phyloP scores from a whole-genome alignment of 2,329 filamentous ascomycete species.

The Sporothrix pallida region DNA sequence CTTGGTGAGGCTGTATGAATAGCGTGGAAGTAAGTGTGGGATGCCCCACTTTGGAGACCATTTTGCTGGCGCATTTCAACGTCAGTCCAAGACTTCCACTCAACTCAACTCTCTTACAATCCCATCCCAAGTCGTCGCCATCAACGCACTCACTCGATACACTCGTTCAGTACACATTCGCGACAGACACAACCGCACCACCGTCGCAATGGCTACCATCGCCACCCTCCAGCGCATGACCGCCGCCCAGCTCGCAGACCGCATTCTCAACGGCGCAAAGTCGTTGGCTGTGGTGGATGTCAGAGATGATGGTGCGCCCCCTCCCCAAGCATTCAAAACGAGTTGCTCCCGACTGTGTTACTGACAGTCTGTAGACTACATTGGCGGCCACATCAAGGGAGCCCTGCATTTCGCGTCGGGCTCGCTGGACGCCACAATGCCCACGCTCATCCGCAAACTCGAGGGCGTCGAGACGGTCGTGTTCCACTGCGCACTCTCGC shows the following conservation, averaged over 20 bases:
- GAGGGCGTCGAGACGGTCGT: constrained; percentile 81
- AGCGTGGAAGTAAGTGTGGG: background rate
- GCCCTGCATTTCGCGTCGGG: constrained; percentile 76
- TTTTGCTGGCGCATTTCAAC: background rate
- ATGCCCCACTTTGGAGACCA: background rate
- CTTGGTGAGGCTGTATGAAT: background rate
- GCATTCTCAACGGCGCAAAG: constrained; percentile 61
- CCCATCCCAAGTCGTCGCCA: background rate
- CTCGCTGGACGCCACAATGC: constrained; percentile 75
- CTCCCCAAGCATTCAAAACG: background rate
- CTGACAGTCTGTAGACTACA: constrained; percentile 74
- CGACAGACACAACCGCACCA: background rate
- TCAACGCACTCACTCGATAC: background rate
- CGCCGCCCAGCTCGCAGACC: constrained; percentile 69
- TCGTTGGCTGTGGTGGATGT: constrained; percentile 83
- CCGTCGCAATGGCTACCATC: constrained; percentile 57
- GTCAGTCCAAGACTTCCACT: background rate
- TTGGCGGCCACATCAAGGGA: constrained; percentile 86
- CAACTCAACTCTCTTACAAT: background rate
- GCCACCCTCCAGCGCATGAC: constrained; percentile 69
- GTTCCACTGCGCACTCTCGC: constrained; percentile 92
- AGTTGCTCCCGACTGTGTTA: background rate
- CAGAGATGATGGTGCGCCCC: constrained; percentile 71
- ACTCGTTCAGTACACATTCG: background rate
- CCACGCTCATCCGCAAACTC: constrained; percentile 80